Base-by-base conservation (phyloP, 2,329 filamentous ascomycete species). In the Pseudopithomyces chartarum region DNA sequence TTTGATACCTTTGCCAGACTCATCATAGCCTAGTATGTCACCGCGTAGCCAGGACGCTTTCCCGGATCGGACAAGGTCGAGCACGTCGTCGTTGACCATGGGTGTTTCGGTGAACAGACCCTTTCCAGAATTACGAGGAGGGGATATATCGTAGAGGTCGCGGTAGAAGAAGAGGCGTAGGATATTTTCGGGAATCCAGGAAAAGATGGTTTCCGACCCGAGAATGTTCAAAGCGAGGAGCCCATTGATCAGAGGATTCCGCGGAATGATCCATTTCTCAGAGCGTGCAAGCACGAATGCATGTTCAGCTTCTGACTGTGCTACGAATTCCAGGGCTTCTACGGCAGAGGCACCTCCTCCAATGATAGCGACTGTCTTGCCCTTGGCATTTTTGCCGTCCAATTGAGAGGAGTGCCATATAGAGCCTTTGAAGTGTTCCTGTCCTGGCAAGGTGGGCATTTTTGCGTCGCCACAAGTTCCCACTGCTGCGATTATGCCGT, bases 251-350 rank as follows among this genome's bases (percentile, higher is more conserved):
- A 95, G 47, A 0, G 90, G 80, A 62, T 96, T 95, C 8, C 92
- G 84, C 0, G 91, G 91, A 51, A 94, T 93, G 60, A 95, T 91
- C 91, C 90, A 94, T 73, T 94, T 95, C 65, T 94, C 90, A 13
- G 87, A 90, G 43, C 91, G 84, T 0, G 91, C 86, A 10, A 96
- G 82, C 29, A 96, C 87, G 55, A 87, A 87, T 0, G 88, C 87
- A 66, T 91, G 86, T 7, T 80, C 78, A 0, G 90, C 91, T 3
- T 86, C 82, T 40, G 86, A 84, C 12, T 85, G 79, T 11, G 87
- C 84, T 1, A 90, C 90, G 64, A 91, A 96, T 68, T 96, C 91
- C 23, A 96, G 81, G 0, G 90, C 90, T 72, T 96, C 91, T 4
- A 96, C 88, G 2, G 91, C 91, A 52, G 87, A 91, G 13, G 91